Base-by-base conservation (phyloP, 2,329 filamentous ascomycete genomes). In the Alternaria gaisen region DNA sequence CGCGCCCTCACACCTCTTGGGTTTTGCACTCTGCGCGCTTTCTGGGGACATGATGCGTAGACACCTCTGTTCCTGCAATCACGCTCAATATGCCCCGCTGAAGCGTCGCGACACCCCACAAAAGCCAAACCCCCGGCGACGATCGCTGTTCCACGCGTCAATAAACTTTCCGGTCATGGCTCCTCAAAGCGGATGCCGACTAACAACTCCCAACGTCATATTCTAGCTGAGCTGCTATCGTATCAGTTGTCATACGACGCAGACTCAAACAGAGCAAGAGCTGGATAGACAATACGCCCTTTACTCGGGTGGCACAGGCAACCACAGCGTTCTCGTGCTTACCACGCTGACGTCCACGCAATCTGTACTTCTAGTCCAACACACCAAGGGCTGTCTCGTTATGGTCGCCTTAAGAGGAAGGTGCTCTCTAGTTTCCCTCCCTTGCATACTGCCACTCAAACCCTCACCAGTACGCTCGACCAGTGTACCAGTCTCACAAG, bases 111-210 rank as follows among this genome's bases (percentile, higher is more conserved):
- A 28, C n/a, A 46, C 38, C 56, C 48, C 56, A 46, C 41, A 53
- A 43, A 44, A 36, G n/a, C 55, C 40, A 51, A 42, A n/a, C 16
- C 22, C 42, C 36, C 42, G 30, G 38, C 18, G 38, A 36, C 57
- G 28, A 48, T 53, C 55, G 30, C 40, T 41, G 63, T 60, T 60
- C 47, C 63, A 60, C 56, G 47, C 48, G 36, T 60, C 56, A 60
- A 64, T 60, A 64, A 53, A 46, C 53, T 51, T 34, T 44, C 34
- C 18, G 32, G 41, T 26, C 41, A 34, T 53, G 16, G 58, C 54
- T 60, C 34, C 47, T 52, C 38, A 11, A 53, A 43, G 42, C 26
- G 22, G 32, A 26, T 26, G 41, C 24, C 18, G 34, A 26, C 48
- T 42, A 40, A 30, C 36, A 22, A 26, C 34, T 28, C 42, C 10